These are phyloP conservation scores for Ophiostoma piceae DNA, from an alignment of 2,329 filamentous ascomycete species.

Conservation along the genomic window DNA sequence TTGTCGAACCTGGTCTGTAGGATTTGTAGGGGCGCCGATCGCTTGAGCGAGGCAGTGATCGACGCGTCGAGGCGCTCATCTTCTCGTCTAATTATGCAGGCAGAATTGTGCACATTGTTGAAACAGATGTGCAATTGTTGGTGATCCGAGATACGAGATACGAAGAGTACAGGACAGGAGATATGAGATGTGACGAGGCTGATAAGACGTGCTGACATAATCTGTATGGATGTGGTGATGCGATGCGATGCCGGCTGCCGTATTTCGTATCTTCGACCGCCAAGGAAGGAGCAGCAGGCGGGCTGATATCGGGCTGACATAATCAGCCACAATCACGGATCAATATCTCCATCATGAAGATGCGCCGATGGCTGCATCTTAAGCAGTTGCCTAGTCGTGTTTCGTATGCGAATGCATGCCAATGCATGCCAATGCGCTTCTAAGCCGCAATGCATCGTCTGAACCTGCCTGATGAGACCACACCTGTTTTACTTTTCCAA, in stretches of 20 bases:
- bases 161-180: too few species aligned
- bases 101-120: neutral
- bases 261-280: neutral
- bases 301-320: neutral
- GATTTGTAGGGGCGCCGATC: neutral
- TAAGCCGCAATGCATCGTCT: neutral
- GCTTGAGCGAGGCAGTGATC: slow-evolving; percentile 2
- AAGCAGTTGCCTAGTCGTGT: neutral
- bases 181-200: neutral
- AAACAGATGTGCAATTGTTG: neutral
- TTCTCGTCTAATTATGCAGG: neutral
- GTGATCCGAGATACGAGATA: neutral
- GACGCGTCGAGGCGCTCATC: neutral
- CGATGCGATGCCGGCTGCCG: neutral
- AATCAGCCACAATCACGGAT: neutral
- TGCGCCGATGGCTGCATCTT: too few species aligned
- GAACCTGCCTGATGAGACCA: neutral
- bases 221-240: neutral
- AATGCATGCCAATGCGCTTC: neutral
- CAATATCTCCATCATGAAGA: too few species aligned
- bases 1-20: neutral
- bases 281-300: neutral
- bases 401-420: neutral
- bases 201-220: neutral
- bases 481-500: neutral